Evolutionary conservation across 345 rosid genomes (phyloP), one percentile per base, ranked within the genome.

Genomic region (Sisymbrium altissimum): DNA sequence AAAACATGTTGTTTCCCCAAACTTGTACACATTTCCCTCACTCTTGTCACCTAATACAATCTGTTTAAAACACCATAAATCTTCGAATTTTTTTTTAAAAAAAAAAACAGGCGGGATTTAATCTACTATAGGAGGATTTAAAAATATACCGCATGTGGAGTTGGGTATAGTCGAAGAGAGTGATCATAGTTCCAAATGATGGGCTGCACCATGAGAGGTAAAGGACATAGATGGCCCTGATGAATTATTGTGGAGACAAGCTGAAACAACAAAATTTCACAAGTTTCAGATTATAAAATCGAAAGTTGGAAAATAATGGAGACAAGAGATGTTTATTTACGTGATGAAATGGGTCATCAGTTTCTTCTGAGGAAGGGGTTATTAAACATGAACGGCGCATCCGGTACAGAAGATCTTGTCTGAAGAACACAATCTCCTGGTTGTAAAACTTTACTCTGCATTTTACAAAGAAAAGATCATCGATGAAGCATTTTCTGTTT

Each of bases 161-260:
- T 85, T 48, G 99, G 99, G 81, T 85, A 92, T 12, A 92, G 88
- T 81, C 87, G 91, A 70, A 95, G 98, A 80, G 83, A 68, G 81
- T 92, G 98, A 68, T 92, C 99, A 18, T 87, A 95, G 77, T 92
- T 95, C 99, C 99, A 95, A 60, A 92, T 88, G 56, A 95, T 84
- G 44, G 98, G 97, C 66, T 92, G 99, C 52, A 86, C 87, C 70
- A 87, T 76, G 33, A 95, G 97, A 81, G 98, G 99, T 18, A 95
- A 83, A 32, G 98, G 99, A 43, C 99, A 90, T 41, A 95, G 83
- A 81, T 95, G 99, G 81, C 99, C 86, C 75, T 95, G 98, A 79
- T 92, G 97, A n/a, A 84, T 87, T 85, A 95, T 88, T 44, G 99
- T 88, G 60, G 92, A 93, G 66, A 92, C 88, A 66, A 95, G 90